A percentile compares a stretch with the other conserved stretches of the same genome.
Evolutionary conservation across 2,329 filamentous ascomycete species (phyloP).

Genomic region (Colletotrichum camelliae): DNA sequence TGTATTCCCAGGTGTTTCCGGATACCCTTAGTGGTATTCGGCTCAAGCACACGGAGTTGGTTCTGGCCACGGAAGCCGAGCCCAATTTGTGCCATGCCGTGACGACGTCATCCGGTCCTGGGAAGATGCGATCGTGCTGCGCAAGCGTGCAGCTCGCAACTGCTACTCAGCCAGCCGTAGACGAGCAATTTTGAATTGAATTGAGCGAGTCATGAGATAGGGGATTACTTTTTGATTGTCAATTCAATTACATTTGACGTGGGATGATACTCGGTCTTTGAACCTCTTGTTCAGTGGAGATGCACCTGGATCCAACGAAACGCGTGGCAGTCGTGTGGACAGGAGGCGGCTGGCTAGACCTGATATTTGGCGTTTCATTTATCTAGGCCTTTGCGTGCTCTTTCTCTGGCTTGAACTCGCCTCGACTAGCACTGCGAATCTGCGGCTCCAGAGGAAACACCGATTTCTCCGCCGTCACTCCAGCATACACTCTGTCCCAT

Average conservation of each 20-base stretch:
- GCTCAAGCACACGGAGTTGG: not conserved
- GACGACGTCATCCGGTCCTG: not conserved
- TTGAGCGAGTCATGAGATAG: not conserved
- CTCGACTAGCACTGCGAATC: slow-evolving; percentile 28
- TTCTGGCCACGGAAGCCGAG: not conserved
- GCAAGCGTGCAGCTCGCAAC: not conserved
- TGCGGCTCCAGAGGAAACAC: slow-evolving; percentile 62
- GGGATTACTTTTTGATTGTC: not conserved
- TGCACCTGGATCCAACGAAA: not conserved
- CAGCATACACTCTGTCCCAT: slow-evolving; percentile 60
- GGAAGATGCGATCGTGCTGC: not conserved
- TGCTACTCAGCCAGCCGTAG: not conserved
- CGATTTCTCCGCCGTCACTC: slow-evolving; percentile 54
- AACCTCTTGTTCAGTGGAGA: not conserved
- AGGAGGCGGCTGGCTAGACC: not conserved
- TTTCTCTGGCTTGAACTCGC: slow-evolving; percentile 2
- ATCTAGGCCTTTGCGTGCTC: not conserved
- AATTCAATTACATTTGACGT: not conserved
- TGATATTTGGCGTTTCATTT: not conserved
- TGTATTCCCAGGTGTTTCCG: not conserved
- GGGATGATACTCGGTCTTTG: not conserved
- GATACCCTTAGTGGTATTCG: not conserved
- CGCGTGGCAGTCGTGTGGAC: not conserved
- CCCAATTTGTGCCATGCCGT: not conserved
- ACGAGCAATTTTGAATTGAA: not conserved